Percentiles rank a stretch among this genome's conserved stretches.
Conservation (phyloP, 2,329 filamentous ascomycete species). For the Fusarium phyllophilum region DNA sequence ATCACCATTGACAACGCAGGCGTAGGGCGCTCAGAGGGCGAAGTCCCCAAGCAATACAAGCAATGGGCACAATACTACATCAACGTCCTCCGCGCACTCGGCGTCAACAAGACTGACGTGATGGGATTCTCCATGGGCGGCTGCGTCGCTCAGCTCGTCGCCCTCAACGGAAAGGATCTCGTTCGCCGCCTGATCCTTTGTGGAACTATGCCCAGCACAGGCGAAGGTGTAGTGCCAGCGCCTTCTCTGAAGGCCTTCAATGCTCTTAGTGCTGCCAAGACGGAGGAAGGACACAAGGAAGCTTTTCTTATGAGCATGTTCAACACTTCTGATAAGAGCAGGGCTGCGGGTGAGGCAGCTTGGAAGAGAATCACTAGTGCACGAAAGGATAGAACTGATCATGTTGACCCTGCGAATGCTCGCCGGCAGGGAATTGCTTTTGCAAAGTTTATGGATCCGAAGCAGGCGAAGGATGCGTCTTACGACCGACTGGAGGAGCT, state of each 20-base stretch:
- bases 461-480: conserved; percentile 46
- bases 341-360: conserved; percentile 46
- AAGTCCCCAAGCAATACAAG: conserved; percentile 49
- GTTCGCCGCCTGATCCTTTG: conserved; percentile 56
- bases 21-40: conserved; percentile 56
- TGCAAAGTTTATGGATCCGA: conserved; percentile 50
- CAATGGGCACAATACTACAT: conserved; percentile 49
- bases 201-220: conserved; percentile 55
- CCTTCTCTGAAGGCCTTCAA: conserved; percentile 48
- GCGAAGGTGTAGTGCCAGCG: conserved; percentile 47
- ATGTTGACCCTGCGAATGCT: conserved; percentile 43
- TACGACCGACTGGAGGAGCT: conserved; percentile 50
- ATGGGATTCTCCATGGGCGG: conserved; percentile 64
- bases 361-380: conserved; percentile 50
- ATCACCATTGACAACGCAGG: conserved; percentile 61
- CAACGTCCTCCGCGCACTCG: conserved; percentile 51
- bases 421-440: conserved; percentile 48
- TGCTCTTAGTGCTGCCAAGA: conserved; percentile 46
- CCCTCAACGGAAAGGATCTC: conserved; percentile 51
- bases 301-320: conserved; percentile 52
- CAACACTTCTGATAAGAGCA: conserved; percentile 44
- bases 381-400: conserved; percentile 38
- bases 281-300: conserved; percentile 47
- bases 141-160: conserved; percentile 56
- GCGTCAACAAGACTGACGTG: conserved; percentile 54